Evolutionary conservation across 2,329 filamentous ascomycete species (phyloP).

Genomic region (Stagonosporopsis cucurbitacearum): DNA sequence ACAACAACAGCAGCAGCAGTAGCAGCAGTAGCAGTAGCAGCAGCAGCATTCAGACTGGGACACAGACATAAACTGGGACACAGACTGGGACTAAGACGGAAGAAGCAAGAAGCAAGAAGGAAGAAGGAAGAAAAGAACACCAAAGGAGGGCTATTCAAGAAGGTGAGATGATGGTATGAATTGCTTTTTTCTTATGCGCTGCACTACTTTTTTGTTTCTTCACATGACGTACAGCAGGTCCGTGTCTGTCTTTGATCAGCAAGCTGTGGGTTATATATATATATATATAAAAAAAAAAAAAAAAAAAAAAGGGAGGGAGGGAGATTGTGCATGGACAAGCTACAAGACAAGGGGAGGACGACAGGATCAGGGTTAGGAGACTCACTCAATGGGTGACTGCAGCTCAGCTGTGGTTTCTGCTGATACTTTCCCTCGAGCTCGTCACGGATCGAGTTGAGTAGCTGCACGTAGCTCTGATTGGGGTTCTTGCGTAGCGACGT

Average conservation of each 20-base stretch:
- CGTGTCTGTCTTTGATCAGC: conserved; percentile 20
- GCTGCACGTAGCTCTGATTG: conserved; percentile 93
- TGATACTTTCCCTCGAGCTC: conserved; percentile 84
- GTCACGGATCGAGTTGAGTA: conserved; percentile 94
- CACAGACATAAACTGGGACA: no score
- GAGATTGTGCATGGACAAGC: neutral
- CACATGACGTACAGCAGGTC: conserved; percentile 28
- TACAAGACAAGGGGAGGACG: no score
- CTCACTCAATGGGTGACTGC: conserved; percentile 92
- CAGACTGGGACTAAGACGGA: no score
- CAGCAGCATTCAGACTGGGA: no score
- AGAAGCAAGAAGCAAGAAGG: no score
- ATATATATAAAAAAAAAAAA: no score
- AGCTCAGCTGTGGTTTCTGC: conserved; percentile 95
- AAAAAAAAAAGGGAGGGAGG: neutral
- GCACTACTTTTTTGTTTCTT: no score
- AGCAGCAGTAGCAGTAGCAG: no score
- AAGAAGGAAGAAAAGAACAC: no score
- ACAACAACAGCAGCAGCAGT: no score
- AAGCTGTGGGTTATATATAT: neutral
- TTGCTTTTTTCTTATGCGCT: conserved; percentile 11
- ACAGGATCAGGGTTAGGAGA: neutral
- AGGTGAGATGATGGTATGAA: neutral
- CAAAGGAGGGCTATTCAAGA: neutral
- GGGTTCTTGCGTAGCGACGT: conserved; percentile 88